Conservation (phyloP, 371 early-diverging fungal genomes). For the Paraphysoderma sedebokerense region DNA sequence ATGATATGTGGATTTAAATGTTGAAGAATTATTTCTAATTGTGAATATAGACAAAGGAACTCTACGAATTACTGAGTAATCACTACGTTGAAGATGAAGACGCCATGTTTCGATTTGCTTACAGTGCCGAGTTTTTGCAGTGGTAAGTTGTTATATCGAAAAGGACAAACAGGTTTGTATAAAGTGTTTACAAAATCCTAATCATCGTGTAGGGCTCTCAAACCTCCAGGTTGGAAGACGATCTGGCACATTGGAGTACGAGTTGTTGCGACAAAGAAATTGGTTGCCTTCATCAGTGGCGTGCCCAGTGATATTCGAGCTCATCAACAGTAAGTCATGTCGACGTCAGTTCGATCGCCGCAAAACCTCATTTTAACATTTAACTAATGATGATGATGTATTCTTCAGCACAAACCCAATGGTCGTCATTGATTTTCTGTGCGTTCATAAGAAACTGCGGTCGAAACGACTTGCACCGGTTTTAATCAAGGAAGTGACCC, state of each 20-base stretch:
- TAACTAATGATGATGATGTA: neutral
- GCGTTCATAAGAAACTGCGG: slow-evolving; percentile 89
- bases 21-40: too few relatives aligned
- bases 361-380: neutral
- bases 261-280: slow-evolving; percentile 53
- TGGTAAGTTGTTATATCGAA: too few relatives aligned
- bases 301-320: slow-evolving; percentile 66
- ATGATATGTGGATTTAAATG: neutral
- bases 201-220: slow-evolving; percentile 44
- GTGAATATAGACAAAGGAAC: too few relatives aligned
- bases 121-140: slow-evolving; percentile 71
- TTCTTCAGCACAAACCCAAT: slow-evolving; percentile 22
- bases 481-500: slow-evolving; percentile 96
- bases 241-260: slow-evolving; percentile 88
- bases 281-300: slow-evolving; percentile 91
- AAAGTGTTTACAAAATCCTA: too few relatives aligned
- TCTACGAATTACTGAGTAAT: slow-evolving; percentile 63
- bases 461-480: slow-evolving; percentile 92
- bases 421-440: slow-evolving; percentile 97
- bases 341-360: too few relatives aligned
- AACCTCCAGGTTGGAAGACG: slow-evolving; percentile 78
- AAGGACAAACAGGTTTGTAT: neutral
- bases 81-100: slow-evolving; percentile 95
- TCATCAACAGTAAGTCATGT: slow-evolving; percentile 34
- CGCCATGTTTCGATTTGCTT: slow-evolving; percentile 88